phyloP scores from a whole-genome alignment of 257 asterid species.

The Solanum verrucosum region DNA sequence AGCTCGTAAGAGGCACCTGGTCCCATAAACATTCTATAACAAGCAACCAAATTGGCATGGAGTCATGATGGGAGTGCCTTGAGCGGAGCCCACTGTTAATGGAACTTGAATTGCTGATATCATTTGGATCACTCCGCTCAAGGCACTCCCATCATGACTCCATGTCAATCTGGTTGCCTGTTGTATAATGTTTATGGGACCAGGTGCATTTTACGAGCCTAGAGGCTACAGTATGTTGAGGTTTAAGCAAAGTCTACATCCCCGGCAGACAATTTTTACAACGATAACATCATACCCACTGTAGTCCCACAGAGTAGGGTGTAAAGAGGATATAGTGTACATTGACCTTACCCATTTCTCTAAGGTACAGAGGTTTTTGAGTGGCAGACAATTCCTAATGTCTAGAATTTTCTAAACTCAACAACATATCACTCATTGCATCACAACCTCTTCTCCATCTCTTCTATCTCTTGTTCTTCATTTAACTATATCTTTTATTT shows the following conservation, averaged over 20 bases:
- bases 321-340: not conserved
- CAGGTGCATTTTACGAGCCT: not conserved
- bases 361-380: not conserved
- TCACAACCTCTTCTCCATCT: not conserved
- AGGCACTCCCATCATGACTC: not conserved
- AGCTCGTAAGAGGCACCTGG: not conserved
- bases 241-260: not conserved
- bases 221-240: not conserved
- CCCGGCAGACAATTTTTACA: not conserved
- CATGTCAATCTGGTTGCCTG: not conserved
- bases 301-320: not conserved
- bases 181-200: not conserved
- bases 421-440: not conserved
- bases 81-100: not conserved
- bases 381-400: not conserved
- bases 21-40: not conserved
- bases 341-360: not conserved
- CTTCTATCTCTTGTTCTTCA: not conserved
- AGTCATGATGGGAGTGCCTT: not conserved
- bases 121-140: not conserved
- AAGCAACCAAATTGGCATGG: not conserved
- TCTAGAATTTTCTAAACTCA: not conserved
- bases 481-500: not conserved
- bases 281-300: not conserved
- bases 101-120: too few species aligned